These are phyloP conservation scores for Lomentospora prolificans DNA, from an alignment of 2,329 filamentous ascomycete species.

Conservation along the genomic window DNA sequence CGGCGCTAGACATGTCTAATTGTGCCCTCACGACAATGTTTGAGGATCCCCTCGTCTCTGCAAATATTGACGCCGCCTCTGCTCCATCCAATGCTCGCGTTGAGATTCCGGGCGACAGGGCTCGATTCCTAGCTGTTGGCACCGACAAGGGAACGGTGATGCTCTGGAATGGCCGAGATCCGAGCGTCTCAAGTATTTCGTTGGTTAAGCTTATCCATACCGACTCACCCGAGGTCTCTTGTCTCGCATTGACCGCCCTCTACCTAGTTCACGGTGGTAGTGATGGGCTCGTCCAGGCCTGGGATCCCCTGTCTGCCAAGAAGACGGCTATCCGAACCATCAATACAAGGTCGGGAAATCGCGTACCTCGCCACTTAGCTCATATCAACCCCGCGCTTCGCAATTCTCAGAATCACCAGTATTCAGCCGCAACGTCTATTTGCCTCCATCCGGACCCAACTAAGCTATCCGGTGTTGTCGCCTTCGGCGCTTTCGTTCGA, in stretches of 20 bases:
- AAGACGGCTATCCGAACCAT: slow-evolving; percentile 72
- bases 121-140: slow-evolving; percentile 71
- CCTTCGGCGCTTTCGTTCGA: slow-evolving; percentile 75
- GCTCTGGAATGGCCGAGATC: slow-evolving; percentile 75
- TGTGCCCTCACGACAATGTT: slow-evolving; percentile 60
- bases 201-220: slow-evolving; percentile 80
- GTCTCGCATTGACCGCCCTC: slow-evolving; percentile 70
- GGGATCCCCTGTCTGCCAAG: slow-evolving; percentile 86
- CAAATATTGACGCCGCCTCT: neutral
- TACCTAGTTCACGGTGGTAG: slow-evolving; percentile 90
- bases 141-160: slow-evolving; percentile 69
- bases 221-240: slow-evolving; percentile 79
- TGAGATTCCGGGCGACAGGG: slow-evolving; percentile 77
- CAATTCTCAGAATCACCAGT: slow-evolving; percentile 65
- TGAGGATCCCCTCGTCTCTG: slow-evolving; percentile 34
- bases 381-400: slow-evolving; percentile 46
- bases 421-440: slow-evolving; percentile 75
- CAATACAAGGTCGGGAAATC: slow-evolving; percentile 73
- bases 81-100: too few species aligned
- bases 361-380: slow-evolving; percentile 64
- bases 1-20: slow-evolving; percentile 63
- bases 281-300: slow-evolving; percentile 89
- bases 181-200: slow-evolving; percentile 36
- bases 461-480: slow-evolving; percentile 73
- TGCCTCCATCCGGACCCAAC: slow-evolving; percentile 82